Conservation (phyloP, 768 basidiomycete genomes). For the Podaxis sp. region DNA sequence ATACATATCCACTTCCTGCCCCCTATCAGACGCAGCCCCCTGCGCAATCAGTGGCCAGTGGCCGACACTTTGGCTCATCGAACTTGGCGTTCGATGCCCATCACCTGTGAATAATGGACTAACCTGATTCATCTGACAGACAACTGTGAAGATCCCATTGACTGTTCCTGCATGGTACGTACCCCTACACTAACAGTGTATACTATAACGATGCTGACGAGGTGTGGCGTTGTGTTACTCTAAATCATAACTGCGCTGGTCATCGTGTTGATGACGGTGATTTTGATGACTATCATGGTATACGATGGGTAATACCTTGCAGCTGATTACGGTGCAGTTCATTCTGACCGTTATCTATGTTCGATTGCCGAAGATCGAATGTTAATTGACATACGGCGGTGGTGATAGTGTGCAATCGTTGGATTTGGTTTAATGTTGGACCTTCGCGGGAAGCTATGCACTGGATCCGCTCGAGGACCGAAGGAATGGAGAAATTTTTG, state of each 20-base stretch:
- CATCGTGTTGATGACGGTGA: not conserved
- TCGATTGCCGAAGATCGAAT: not conserved
- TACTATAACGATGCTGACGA: too few species aligned
- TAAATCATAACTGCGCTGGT: too few species aligned
- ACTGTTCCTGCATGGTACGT: constrained; percentile 76
- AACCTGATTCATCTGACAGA: constrained; percentile 32
- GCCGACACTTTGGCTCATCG: not conserved
- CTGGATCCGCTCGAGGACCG: not conserved
- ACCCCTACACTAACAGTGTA: not conserved
- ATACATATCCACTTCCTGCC: not conserved
- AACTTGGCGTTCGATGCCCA: not conserved
- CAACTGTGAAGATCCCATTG: constrained; percentile 78
- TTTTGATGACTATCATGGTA: not conserved
- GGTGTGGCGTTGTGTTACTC: too few species aligned
- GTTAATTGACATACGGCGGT: not conserved
- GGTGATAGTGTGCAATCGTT: too few species aligned
- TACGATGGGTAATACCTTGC: not conserved
- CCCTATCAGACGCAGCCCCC: not conserved
- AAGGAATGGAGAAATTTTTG: not conserved
- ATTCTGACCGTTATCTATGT: not conserved
- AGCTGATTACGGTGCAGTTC: not conserved
- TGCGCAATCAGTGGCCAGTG: not conserved
- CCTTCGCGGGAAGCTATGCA: not conserved
- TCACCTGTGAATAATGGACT: not conserved
- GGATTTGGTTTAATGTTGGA: too few species aligned